A percentile compares a stretch with the other conserved stretches of the same genome.
phyloP scores from a whole-genome alignment of 2,329 filamentous ascomycete genomes.

The Exophiala aquamarina region DNA sequence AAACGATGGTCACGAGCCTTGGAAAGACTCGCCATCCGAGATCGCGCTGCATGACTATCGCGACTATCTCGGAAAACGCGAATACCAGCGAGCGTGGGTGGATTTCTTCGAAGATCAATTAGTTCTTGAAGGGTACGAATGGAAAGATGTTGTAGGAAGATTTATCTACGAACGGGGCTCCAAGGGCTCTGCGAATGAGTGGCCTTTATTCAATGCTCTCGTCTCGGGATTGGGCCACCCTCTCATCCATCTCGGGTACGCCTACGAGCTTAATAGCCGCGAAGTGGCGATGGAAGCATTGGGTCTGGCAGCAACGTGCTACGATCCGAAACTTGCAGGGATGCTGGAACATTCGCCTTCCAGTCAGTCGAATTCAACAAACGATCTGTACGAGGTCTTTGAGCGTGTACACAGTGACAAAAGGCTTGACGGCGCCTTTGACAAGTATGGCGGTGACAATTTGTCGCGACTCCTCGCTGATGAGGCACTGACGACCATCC shows the following conservation, averaged over 20 bases:
- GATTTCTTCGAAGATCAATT: slow-evolving; percentile 96
- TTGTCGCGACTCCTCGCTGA: slow-evolving; percentile 67
- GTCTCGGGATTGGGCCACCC: slow-evolving; percentile 82
- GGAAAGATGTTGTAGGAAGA: slow-evolving; percentile 73
- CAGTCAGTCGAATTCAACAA: slow-evolving; percentile 59
- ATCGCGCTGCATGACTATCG: slow-evolving; percentile 82
- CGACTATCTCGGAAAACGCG: slow-evolving; percentile 73
- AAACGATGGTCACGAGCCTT: slow-evolving; percentile 64
- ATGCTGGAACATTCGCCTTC: slow-evolving; percentile 13
- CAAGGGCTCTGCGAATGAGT: slow-evolving; percentile 10
- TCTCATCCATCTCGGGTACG: slow-evolving; percentile 93
- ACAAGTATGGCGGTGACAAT: slow-evolving; percentile 60
- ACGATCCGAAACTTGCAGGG: slow-evolving; percentile 65
- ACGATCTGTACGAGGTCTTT: slow-evolving; percentile 69
- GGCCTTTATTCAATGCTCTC: slow-evolving; percentile 75
- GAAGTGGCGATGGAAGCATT: slow-evolving; percentile 89
- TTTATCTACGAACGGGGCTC: slow-evolving; percentile 68
- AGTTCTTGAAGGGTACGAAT: slow-evolving; percentile 73
- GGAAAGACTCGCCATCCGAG: slow-evolving; percentile 82
- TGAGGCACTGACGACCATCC: slow-evolving; percentile 58
- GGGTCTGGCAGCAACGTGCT: slow-evolving; percentile 63
- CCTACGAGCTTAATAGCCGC: slow-evolving; percentile 80
- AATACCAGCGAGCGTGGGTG: slow-evolving; percentile 86
- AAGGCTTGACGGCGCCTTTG: slow-evolving; percentile 67
- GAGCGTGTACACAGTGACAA: slow-evolving; percentile 67